These are phyloP conservation scores for Phallus indusiatus DNA, from an alignment of 768 basidiomycete genomes.

Conservation along the genomic window DNA sequence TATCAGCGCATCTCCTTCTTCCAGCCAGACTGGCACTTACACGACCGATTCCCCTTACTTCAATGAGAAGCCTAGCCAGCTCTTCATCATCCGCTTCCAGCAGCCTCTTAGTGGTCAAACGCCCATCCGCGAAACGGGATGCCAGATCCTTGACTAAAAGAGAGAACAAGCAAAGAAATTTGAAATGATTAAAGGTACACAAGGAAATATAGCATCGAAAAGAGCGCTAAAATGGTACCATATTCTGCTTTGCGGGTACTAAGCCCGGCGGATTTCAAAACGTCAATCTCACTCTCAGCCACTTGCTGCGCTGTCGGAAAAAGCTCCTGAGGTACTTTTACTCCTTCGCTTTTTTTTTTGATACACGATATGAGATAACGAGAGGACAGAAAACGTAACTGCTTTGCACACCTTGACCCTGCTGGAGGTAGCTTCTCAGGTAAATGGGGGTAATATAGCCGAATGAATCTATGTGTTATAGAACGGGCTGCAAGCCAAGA, in stretches of 20 bases:
- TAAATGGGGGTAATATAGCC: conserved; percentile 63
- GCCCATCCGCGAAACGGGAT: conserved; percentile 67
- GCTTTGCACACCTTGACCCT: background rate
- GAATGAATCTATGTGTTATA: conserved; percentile 70
- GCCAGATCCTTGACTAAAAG: conserved; percentile 67
- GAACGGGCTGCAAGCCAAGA: conserved; percentile 82
- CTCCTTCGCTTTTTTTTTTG: too few relatives aligned
- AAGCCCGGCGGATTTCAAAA: conserved; percentile 64
- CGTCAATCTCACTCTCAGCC: conserved; percentile 43
- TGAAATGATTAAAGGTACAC: conserved; percentile 14
- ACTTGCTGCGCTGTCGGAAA: conserved; percentile 74
- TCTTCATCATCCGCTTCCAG: conserved; percentile 67
- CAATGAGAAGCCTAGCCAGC: conserved; percentile 62
- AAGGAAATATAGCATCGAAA: too few relatives aligned
- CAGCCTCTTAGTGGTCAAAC: conserved; percentile 65
- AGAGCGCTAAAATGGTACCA: conserved; percentile 29
- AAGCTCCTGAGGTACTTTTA: conserved; percentile 22
- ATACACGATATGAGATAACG: too few relatives aligned
- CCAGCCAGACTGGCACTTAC: conserved; percentile 28
- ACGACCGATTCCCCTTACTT: conserved; percentile 70
- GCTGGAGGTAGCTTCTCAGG: conserved; percentile 51
- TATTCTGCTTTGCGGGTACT: conserved; percentile 88
- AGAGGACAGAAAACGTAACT: background rate
- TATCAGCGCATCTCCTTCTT: background rate
- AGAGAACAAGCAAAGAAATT: background rate